Evolutionary conservation across 176 grass and related monocot species (phyloP), one percentile per base, ranked within the genome.

Genomic region (Triticum monococcum): DNA sequence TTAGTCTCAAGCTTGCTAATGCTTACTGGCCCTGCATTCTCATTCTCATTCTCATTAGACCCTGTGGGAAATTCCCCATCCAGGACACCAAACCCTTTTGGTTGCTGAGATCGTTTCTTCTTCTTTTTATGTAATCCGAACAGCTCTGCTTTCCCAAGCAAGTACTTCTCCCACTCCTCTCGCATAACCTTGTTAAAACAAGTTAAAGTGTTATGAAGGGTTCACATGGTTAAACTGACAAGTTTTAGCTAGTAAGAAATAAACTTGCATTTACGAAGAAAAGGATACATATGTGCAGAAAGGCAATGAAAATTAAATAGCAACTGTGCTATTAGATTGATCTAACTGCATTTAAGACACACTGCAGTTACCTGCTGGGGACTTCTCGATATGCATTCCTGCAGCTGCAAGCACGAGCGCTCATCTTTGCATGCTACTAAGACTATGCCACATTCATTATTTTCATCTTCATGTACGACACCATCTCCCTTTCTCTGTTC

Each of bases 381-480:
- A 38, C 86, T 82, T 89, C 86, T 98, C 50, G 81, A 87, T 80
- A 98, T 92, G 84, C 91, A 98, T 81, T 92, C 93, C 81, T 95
- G 88, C 68, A 98, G 88, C 72, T 98, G 93, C 90, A 98, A 86
- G 61, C 96, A 95, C 86, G 96, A 91, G 23, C 86, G 59, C 62
- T 98, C 96, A 83, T 98, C 93, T 92, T 98, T 98, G 84, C 96
- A 98, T 86, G 91, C 89, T 79, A 98, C 90, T 77, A 95, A 83
- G 86, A 98, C 88, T 83, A 86, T 91, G 79, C 91, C 86, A 66
- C 48, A 92, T 52, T 79, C 61, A 75, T 87, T 68, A 76, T 48
- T 79, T 85, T 40, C 77, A 64, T 88, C 86, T 76, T 87, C 78
- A 78, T 35, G 18, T 37, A 82, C 45, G 50, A 54, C 83, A 35